These are phyloP conservation scores for Asterophora lycoperdoides DNA, from an alignment of 768 basidiomycete genomes.

Conservation along the genomic window DNA sequence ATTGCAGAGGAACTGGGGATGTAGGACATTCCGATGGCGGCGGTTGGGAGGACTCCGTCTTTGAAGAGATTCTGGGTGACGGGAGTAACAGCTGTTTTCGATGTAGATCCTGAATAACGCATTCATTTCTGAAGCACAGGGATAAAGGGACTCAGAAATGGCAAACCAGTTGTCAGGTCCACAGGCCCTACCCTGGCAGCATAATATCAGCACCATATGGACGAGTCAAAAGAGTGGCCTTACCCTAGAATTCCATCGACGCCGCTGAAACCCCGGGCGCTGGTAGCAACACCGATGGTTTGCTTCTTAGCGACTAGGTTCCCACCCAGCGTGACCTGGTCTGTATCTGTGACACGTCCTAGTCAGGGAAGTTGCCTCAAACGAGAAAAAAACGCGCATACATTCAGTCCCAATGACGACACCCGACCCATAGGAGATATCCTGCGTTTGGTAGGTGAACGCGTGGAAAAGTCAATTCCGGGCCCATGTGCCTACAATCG, in stretches of 20 bases:
- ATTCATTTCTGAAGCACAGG: too few species aligned
- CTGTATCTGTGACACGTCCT: slow-evolving; percentile 31
- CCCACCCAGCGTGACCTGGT: slow-evolving; percentile 40
- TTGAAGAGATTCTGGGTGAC: slow-evolving; percentile 54
- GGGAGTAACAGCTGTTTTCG: slow-evolving; percentile 40
- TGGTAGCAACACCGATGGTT: slow-evolving; percentile 43
- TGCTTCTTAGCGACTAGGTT: slow-evolving; percentile 42
- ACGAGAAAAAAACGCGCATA: slow-evolving; percentile 20
- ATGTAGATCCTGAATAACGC: slow-evolving; percentile 30
- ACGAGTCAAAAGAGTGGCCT: neutral
- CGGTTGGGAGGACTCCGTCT: slow-evolving; percentile 40
- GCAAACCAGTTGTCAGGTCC: slow-evolving; percentile 30
- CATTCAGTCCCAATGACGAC: slow-evolving; percentile 51
- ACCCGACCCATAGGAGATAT: slow-evolving; percentile 52
- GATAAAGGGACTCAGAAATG: neutral
- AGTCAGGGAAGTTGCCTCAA: neutral
- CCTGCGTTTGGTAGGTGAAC: slow-evolving; percentile 23
- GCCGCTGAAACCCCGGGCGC: slow-evolving; percentile 38
- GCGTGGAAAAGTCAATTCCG: neutral
- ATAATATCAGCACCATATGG: neutral
- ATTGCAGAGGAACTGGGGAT: slow-evolving; percentile 33
- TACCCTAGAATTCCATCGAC: slow-evolving; percentile 54
- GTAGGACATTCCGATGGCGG: slow-evolving; percentile 51
- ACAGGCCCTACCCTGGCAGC: slow-evolving; percentile 45
- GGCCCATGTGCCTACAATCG: slow-evolving; percentile 28